A percentile compares a stretch with the other conserved stretches of the same genome.
phyloP scores from a whole-genome alignment of 139 green algal species.

The Chlamydomonas schloesseri region DNA sequence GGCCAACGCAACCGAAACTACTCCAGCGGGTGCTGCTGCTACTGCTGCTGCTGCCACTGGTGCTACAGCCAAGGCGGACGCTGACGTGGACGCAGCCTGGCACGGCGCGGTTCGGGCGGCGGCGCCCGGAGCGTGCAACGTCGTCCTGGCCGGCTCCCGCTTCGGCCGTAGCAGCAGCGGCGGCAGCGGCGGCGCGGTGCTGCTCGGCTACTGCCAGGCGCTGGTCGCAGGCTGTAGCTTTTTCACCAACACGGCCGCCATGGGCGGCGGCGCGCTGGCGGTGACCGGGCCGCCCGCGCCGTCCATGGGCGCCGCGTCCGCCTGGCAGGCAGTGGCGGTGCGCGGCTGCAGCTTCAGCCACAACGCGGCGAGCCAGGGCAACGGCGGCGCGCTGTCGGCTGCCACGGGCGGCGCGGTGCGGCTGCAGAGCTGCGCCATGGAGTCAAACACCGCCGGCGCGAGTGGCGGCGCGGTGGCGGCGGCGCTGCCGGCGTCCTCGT shows the following conservation, averaged over 20 bases:
- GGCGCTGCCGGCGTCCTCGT: neutral
- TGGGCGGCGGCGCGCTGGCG: neutral
- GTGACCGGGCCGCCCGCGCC: neutral
- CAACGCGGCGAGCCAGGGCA: neutral
- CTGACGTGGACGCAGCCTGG: neutral
- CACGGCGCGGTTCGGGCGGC: neutral
- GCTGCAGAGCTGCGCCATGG: neutral
- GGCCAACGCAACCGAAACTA: neutral
- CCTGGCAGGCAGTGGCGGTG: neutral
- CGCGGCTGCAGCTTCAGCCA: neutral
- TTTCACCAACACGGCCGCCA: neutral
- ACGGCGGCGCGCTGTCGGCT: neutral
- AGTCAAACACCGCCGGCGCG: neutral
- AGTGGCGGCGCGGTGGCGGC: neutral
- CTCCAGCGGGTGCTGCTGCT: too few species aligned
- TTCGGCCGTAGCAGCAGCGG: neutral
- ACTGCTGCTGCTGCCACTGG: neutral
- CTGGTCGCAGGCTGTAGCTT: neutral
- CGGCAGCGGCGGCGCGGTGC: neutral
- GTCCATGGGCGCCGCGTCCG: neutral
- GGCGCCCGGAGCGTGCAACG: neutral
- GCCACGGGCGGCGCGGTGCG: neutral
- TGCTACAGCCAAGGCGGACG: neutral
- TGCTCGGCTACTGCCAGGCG: neutral
- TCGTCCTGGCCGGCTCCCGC: neutral